phyloP scores from a whole-genome alignment of 495 filamentous ascomycete species.

The Xylaria nigripes region DNA sequence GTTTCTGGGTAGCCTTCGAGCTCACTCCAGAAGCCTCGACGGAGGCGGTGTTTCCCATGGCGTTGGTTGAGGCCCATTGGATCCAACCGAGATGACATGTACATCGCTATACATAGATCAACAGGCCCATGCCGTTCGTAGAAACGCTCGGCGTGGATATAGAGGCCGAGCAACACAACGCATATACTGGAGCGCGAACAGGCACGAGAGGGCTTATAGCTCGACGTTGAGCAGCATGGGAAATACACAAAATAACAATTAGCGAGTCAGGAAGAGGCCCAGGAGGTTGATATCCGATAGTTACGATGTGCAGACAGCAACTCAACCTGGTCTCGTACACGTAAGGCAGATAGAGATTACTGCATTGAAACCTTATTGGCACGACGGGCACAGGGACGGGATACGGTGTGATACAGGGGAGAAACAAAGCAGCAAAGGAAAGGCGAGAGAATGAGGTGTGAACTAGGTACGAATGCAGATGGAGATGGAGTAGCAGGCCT shows the following conservation, averaged over 20 bases:
- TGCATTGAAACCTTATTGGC: not conserved
- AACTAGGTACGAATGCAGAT: not conserved
- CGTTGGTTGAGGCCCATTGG: slow-evolving; percentile 13
- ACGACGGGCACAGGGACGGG: not conserved
- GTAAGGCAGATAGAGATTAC: not conserved
- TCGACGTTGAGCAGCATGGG: slow-evolving; percentile 4
- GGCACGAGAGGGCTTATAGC: slow-evolving; percentile 9
- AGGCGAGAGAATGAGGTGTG: not conserved
- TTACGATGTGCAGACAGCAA: slow-evolving; percentile 6
- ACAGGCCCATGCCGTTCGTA: slow-evolving; percentile 32
- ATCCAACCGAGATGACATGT: slow-evolving; percentile 20
- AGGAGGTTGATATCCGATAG: slow-evolving; percentile 6
- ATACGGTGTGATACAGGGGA: not conserved
- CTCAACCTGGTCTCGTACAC: slow-evolving; percentile 6
- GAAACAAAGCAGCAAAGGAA: not conserved
- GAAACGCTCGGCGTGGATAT: slow-evolving; percentile 9
- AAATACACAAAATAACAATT: not conserved
- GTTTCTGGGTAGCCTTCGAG: slow-evolving; percentile 32
- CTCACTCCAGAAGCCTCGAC: slow-evolving; percentile 31
- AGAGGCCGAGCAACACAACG: not conserved
- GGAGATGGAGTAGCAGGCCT: not conserved
- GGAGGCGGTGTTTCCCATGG: slow-evolving; percentile 43
- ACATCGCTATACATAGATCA: slow-evolving; percentile 35
- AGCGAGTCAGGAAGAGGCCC: slow-evolving; percentile 3
- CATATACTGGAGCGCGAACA: slow-evolving; percentile 4